phyloP scores from a whole-genome alignment of 192 early-diverging fungal genomes.

The Podila epicladia region DNA sequence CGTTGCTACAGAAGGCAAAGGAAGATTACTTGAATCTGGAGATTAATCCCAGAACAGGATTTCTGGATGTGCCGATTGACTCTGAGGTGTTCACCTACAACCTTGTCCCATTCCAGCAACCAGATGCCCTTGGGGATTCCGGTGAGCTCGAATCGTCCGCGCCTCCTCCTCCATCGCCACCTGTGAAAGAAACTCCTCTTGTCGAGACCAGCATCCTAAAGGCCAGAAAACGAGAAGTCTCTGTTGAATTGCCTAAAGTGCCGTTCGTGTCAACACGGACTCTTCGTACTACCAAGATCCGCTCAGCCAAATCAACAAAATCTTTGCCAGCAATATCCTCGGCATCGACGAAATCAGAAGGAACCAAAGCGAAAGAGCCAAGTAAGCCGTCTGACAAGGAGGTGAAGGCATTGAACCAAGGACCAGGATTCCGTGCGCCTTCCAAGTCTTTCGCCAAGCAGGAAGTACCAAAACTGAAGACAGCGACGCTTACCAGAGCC shows the following conservation, averaged over 20 bases:
- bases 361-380: not conserved
- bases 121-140: not conserved
- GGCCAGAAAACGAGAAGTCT: not conserved
- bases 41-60: constrained; percentile 49
- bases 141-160: not conserved
- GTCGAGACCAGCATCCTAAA: not conserved
- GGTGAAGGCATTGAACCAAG: constrained; percentile 8
- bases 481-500: constrained; percentile 38
- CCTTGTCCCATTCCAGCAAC: constrained; percentile 33
- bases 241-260: constrained; percentile 4
- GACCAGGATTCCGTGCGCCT: constrained; percentile 23
- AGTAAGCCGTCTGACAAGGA: not conserved
- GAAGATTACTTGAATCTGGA: constrained; percentile 53
- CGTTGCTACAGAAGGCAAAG: constrained; percentile 53
- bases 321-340: constrained; percentile 1
- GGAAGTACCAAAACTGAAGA: constrained; percentile 39
- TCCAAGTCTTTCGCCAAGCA: not conserved
- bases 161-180: constrained; percentile 7
- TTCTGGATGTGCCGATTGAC: constrained; percentile 55
- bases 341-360: not conserved
- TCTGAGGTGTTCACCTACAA: constrained; percentile 64
- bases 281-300: constrained; percentile 23
- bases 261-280: constrained; percentile 12
- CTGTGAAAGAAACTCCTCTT: constrained; percentile 1
- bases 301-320: constrained; percentile 5